Conservation (phyloP, 2,329 filamentous ascomycete genomes). For the Curvularia sp. region DNA sequence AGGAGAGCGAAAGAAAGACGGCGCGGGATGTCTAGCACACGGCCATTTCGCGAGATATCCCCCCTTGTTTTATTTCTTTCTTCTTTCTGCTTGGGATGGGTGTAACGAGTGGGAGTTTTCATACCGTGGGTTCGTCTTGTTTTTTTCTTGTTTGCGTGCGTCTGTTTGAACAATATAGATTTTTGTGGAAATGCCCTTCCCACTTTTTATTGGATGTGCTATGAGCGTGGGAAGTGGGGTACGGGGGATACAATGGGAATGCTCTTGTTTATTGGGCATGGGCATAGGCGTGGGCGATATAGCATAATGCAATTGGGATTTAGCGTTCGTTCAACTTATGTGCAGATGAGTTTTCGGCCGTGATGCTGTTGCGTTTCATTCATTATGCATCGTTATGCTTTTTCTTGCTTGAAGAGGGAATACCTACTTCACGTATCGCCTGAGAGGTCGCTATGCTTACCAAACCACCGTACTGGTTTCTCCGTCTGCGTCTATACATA, state of each 20-base stretch:
- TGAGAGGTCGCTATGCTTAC: neutral
- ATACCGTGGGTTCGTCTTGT: neutral
- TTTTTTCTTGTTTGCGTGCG: neutral
- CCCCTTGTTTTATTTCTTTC: neutral
- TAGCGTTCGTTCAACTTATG: neutral
- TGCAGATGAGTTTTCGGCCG: neutral
- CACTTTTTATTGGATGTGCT: conserved; percentile 6
- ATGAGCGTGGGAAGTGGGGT: conserved; percentile 2
- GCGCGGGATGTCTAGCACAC: neutral
- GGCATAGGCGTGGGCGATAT: neutral
- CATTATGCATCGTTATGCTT: neutral
- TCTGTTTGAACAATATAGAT: conserved; percentile 11
- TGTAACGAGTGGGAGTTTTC: neutral
- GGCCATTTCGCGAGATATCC: neutral
- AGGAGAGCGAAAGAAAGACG: neutral
- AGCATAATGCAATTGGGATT: conserved; percentile 4
- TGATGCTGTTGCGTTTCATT: neutral
- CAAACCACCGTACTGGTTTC: neutral
- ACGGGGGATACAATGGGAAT: neutral
- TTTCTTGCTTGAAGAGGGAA: neutral
- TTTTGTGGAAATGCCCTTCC: neutral
- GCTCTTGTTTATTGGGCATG: neutral
- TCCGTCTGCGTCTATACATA: neutral
- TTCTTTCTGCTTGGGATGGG: too few relatives aligned
- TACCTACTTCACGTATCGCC: neutral